Percentiles rank a stretch among this genome's conserved stretches.
These are phyloP conservation scores for Vanilla planifolia DNA, from an alignment of 106 monocot species.

Conservation along the genomic window DNA sequence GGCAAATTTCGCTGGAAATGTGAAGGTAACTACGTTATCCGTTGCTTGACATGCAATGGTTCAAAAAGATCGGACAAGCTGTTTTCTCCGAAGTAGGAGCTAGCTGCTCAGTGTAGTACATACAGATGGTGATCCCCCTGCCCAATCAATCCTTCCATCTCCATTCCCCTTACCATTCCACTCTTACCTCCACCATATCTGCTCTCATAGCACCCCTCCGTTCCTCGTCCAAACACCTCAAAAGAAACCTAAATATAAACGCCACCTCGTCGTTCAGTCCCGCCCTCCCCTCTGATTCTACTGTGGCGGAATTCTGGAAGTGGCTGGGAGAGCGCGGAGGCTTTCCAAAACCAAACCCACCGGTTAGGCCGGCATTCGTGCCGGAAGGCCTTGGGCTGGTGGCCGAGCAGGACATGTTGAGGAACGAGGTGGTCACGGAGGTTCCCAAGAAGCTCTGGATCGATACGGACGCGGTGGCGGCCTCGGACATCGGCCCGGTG, in stretches of 20 bases:
- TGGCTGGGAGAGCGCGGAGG: constrained; percentile 40
- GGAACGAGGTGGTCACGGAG: constrained; percentile 64
- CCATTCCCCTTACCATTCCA: background rate
- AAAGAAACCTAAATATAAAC: background rate
- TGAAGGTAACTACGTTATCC: too few relatives aligned
- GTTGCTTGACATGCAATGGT: too few relatives aligned
- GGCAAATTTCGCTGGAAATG: too few relatives aligned
- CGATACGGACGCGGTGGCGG: constrained; percentile 45
- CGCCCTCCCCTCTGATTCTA: constrained; percentile 8
- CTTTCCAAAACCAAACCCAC: background rate
- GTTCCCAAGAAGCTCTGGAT: constrained; percentile 80
- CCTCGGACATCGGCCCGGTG: constrained; percentile 42
- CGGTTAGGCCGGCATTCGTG: constrained; percentile 35
- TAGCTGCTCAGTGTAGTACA: too few relatives aligned
- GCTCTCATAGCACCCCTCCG: background rate
- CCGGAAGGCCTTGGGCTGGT: constrained; percentile 72
- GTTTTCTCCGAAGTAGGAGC: too few relatives aligned
- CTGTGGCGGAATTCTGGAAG: constrained; percentile 40
- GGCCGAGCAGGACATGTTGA: constrained; percentile 45
- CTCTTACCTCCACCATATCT: background rate
- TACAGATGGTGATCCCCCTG: too few relatives aligned
- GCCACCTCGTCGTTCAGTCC: background rate
- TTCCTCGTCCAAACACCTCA: background rate
- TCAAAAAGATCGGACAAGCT: too few relatives aligned
- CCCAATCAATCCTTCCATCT: background rate